Evolutionary conservation across 345 rosid genomes (phyloP), one percentile per base, ranked within the genome.

Genomic region (Nephelium lappaceum): DNA sequence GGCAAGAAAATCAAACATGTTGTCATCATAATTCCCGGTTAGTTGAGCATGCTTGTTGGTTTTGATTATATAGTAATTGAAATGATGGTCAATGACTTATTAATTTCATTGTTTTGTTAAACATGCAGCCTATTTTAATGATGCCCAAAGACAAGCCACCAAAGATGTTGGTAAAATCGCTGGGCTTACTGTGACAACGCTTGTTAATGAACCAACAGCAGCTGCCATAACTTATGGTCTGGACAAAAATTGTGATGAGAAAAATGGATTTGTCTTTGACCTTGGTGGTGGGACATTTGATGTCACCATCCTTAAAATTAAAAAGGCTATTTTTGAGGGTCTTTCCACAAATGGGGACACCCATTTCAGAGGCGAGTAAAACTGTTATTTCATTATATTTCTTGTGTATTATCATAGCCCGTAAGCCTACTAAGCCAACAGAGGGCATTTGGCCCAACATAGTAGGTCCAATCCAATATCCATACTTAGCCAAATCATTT

Each of bases 121-220:
- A 21, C 73, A 0, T 87, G 87, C 94, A 95, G 99, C 99, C 25
- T 95, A 95, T 90, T 95, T 95, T 85, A 95, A 91, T 67, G 98
- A 95, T 85, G 98, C 98, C 74, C 98, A 95, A 83, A 93, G 98
- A 81, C 98, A 95, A 81, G 98, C 98, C 62, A 95, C 98, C 53
- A 95, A 95, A 91, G 98, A 95, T 84, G 97, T 98, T 36, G 98
- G 98, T 79, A 67, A 91, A 21, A 95, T 95, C 69, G 93, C 98
- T 75, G 98, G 98, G n/a, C 89, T 95, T 31, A 93, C 93, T 82
- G 98, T 95, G 86, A 98, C 97, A 16, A 89, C 98, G 72, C 93
- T 95, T 76, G 93, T 95, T 71, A 95, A 95, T 60, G 98, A 95
- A 80, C 98, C 98, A 79, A 95, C 98, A 31, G 98, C 98, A 98